Base-by-base conservation (phyloP, 768 basidiomycete genomes). In the Albatrellus ellisii region DNA sequence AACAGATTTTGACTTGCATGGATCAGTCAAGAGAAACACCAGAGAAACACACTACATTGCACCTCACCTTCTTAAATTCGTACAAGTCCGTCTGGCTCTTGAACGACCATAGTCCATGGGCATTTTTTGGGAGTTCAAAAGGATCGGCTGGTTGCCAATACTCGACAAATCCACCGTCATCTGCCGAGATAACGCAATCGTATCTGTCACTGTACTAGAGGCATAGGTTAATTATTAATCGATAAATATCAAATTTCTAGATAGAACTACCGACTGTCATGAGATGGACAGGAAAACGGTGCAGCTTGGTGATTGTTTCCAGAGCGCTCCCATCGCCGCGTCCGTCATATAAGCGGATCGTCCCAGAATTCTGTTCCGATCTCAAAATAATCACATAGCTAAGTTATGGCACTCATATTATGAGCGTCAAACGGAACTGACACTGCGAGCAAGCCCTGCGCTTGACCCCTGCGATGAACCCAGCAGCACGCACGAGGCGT, bases 101-200 rank as follows among this genome's bases (percentile, higher is more conserved):
- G 64, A 71, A 92, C 25, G 77, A 67, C 94, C 94, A 99, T 47
- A 95, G 58, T 1, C 81, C 80, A 2, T 75, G 67, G 1, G 88
- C 66, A 43, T 79, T 76, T 49, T 76, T 77, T 1, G 95, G 94
- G 29, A 77, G 61, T 39, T 77, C 82, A 57, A 91, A 98, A 2
- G 90, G 88, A 55, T 97, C 92, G 7, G 58, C 60, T 0, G 94
- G 92, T 54, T 78, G 75, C 95, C 95, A 99, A 58, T 92, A 95
- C 59, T 99, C 95, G 24, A 99, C 63, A 54, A 98, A 95, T 0
- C 95, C 95, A 9, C 75, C 77, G 59, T 95, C 85, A 51, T 99
- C 95, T 2, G 89, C 88, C 11, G 92, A 95, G 21, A 99, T 71
- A 14, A 98, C 91, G 8, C 80, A 82, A 57, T 95, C 83, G 56